Evolutionary conservation across 2,329 filamentous ascomycete genomes (phyloP).

Genomic region (Cladosporium sp.): DNA sequence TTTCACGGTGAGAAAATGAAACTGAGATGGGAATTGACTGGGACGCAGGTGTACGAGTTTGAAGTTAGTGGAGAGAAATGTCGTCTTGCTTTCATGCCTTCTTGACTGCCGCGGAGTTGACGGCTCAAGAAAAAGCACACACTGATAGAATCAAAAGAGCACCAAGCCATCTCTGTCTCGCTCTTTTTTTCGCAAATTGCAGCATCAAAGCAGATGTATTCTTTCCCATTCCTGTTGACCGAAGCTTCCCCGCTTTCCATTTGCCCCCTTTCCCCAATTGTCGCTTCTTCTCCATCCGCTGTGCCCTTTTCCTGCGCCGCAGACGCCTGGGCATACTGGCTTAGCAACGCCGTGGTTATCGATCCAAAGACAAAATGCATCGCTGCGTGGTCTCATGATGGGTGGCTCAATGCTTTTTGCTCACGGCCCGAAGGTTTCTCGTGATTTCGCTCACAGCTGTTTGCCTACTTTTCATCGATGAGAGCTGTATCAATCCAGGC

Average conservation of each 20-base stretch:
- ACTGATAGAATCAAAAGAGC: neutral
- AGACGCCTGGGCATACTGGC: conserved; percentile 7
- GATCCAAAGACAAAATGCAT: conserved; percentile 14
- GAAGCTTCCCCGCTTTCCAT: neutral
- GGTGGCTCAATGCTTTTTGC: conserved; percentile 10
- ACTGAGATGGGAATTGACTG: too few species aligned
- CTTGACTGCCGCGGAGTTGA: neutral
- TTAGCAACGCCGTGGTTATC: conserved; percentile 13
- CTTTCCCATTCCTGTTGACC: conserved; percentile 11
- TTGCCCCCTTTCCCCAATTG: neutral
- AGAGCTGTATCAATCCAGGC: conserved; percentile 67
- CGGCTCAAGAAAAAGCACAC: neutral
- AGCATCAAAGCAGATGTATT: conserved; percentile 11
- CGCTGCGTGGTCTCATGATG: conserved; percentile 13
- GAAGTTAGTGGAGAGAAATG: neutral
- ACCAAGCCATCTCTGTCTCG: neutral
- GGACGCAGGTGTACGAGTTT: too few species aligned
- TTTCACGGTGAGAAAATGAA: too few species aligned
- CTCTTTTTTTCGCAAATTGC: conserved; percentile 2
- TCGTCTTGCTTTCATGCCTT: neutral
- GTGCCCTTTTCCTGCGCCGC: conserved; percentile 3
- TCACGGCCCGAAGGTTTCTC: conserved; percentile 2
- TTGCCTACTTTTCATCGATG: neutral
- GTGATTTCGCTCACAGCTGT: conserved; percentile 5
- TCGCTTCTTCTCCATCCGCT: neutral